A percentile compares a stretch with the other conserved stretches of the same genome.
phyloP scores from a whole-genome alignment of 176 grass and related monocot species.

The Eleusine indica region DNA sequence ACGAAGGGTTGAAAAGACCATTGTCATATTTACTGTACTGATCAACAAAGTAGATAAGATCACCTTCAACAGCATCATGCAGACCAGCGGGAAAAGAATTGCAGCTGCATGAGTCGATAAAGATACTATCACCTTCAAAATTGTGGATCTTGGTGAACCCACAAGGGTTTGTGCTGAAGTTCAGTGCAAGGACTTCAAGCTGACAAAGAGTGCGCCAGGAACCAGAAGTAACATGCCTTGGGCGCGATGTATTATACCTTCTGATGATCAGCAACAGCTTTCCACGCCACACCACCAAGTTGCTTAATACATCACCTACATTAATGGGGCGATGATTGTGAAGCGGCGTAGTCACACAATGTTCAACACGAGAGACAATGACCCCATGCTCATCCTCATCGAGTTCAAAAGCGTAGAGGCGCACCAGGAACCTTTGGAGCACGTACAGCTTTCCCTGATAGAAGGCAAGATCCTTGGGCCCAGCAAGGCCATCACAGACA shows the following conservation, averaged over 20 bases:
- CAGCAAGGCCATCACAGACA: not conserved
- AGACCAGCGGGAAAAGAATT: constrained; percentile 18
- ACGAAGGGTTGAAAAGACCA: too few relatives aligned
- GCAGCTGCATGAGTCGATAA: not conserved
- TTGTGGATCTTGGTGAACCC: not conserved
- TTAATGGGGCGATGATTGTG: too few relatives aligned
- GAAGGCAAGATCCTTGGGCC: not conserved
- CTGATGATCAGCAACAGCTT: constrained; percentile 23
- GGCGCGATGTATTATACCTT: not conserved
- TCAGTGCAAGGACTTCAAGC: constrained; percentile 14
- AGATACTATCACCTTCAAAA: constrained; percentile 29
- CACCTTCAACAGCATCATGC: constrained; percentile 4
- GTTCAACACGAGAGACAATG: not conserved
- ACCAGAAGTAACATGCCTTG: too few relatives aligned
- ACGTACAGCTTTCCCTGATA: constrained; percentile 24
- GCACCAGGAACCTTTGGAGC: not conserved
- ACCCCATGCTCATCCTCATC: constrained; percentile 11
- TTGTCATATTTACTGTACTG: too few relatives aligned
- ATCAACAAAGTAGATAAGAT: constrained; percentile 11
- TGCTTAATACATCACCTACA: not conserved
- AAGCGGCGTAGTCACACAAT: not conserved
- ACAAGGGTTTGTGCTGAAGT: constrained; percentile 18
- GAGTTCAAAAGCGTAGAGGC: not conserved
- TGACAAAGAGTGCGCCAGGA: not conserved
- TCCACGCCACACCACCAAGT: constrained; percentile 25